Conservation (phyloP, 192 early-diverging fungal genomes). For the Polychytrium aggregatum region DNA sequence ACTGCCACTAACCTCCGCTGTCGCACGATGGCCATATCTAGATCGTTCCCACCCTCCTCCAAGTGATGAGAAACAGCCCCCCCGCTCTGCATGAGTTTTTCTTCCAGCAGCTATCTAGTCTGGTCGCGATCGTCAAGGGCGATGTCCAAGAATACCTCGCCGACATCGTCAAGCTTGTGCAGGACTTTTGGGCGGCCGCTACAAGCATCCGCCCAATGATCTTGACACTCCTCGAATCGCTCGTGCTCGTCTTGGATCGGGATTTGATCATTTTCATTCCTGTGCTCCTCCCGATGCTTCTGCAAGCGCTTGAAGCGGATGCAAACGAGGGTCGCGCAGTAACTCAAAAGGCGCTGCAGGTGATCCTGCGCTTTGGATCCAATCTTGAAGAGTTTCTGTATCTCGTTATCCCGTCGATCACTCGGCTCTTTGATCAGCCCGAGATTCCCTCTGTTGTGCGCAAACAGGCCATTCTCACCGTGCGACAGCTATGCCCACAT, state of each 20-base stretch:
- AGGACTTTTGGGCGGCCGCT: constrained; percentile 59
- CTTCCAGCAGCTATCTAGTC: constrained; percentile 72
- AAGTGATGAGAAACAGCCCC: constrained; percentile 76
- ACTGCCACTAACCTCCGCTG: no score
- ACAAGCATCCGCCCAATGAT: constrained; percentile 72
- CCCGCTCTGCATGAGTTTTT: constrained; percentile 74
- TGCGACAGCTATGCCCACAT: constrained; percentile 60
- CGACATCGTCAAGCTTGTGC: constrained; percentile 69
- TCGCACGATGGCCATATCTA: constrained; percentile 16
- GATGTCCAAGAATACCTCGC: constrained; percentile 79
- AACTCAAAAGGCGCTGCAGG: constrained; percentile 58
- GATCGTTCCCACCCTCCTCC: constrained; percentile 83
- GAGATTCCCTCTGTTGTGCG: constrained; percentile 50
- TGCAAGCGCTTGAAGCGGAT: constrained; percentile 78
- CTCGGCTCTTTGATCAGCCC: constrained; percentile 64
- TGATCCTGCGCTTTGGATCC: constrained; percentile 67
- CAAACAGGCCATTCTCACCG: constrained; percentile 54
- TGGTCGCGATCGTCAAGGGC: constrained; percentile 76
- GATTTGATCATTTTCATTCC: constrained; percentile 81
- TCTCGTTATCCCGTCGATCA: constrained; percentile 74
- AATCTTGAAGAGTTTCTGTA: constrained; percentile 90
- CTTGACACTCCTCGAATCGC: constrained; percentile 72
- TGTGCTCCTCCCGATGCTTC: constrained; percentile 64
- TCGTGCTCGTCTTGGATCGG: constrained; percentile 72
- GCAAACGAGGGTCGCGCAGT: constrained; percentile 52